Conservation (phyloP, 495 filamentous ascomycete species). For the Xanthoparmelia taractica region DNA sequence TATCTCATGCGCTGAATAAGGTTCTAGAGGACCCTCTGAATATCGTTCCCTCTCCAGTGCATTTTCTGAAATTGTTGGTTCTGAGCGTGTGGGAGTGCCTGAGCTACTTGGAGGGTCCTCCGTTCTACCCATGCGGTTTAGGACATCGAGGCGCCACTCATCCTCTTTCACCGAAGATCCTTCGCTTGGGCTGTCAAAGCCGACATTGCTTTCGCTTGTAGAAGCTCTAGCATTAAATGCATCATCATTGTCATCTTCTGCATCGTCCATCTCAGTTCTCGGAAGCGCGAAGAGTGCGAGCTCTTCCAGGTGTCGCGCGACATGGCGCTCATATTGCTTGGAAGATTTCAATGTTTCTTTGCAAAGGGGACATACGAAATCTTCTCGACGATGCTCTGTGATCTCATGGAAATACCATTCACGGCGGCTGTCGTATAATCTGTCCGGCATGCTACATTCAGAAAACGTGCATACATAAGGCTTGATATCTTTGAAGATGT, state of each 20-base stretch:
- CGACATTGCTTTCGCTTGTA: too few species aligned
- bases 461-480: slow-evolving; percentile 23
- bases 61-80: too few species aligned
- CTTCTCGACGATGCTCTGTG: not conserved
- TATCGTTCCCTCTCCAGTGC: too few species aligned
- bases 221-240: too few species aligned
- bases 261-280: not conserved
- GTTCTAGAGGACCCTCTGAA: too few species aligned
- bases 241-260: not conserved
- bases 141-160: too few species aligned
- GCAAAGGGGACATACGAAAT: not conserved
- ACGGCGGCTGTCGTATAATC: slow-evolving; percentile 19
- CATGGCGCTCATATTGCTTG: not conserved
- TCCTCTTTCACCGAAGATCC: too few species aligned
- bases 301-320: not conserved
- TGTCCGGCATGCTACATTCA: slow-evolving; percentile 13
- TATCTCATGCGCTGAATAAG: too few species aligned
- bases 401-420: slow-evolving; percentile 23
- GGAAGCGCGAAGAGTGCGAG: not conserved
- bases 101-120: too few species aligned
- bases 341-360: not conserved
- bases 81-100: too few species aligned
- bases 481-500: slow-evolving; percentile 24
- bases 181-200: too few species aligned
- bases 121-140: too few species aligned